These are phyloP conservation scores for Fusarium buharicum DNA, from an alignment of 2,329 filamentous ascomycete species.

Conservation along the genomic window DNA sequence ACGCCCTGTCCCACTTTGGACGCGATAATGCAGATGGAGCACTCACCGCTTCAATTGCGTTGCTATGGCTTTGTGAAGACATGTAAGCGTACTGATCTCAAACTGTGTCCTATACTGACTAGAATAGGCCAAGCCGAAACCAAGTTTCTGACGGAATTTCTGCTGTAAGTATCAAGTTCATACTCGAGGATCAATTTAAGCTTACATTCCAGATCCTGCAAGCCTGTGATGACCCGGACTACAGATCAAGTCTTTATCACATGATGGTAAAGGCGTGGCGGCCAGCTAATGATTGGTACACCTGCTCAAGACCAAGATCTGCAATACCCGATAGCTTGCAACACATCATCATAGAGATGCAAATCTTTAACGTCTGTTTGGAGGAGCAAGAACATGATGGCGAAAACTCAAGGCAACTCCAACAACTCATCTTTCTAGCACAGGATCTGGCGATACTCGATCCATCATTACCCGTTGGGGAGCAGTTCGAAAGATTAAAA, in stretches of 20 bases:
- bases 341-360: constrained; percentile 21
- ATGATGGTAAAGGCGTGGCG: constrained; percentile 25
- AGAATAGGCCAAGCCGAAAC: constrained; percentile 9
- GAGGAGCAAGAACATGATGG: constrained; percentile 10
- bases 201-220: constrained; percentile 13
- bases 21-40: constrained; percentile 22
- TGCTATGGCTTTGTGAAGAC: constrained; percentile 28
- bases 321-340: background rate
- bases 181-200: fast-evolving
- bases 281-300: background rate
- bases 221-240: constrained; percentile 9
- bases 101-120: background rate
- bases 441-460: constrained; percentile 18
- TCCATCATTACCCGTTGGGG: background rate
- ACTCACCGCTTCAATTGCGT: constrained; percentile 23
- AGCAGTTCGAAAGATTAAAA: constrained; percentile 18
- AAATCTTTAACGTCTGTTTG: constrained; percentile 6
- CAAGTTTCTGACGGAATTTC: constrained; percentile 27
- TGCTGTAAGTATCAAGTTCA: background rate
- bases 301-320: background rate
- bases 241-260: constrained; percentile 13
- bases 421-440: constrained; percentile 13
- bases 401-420: constrained; percentile 11
- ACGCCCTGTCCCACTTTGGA: constrained; percentile 15
- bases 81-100: background rate